A percentile compares a stretch with the other conserved stretches of the same genome.
phyloP scores from a whole-genome alignment of 2,329 filamentous ascomycete species.

The Cadophora gregata region DNA sequence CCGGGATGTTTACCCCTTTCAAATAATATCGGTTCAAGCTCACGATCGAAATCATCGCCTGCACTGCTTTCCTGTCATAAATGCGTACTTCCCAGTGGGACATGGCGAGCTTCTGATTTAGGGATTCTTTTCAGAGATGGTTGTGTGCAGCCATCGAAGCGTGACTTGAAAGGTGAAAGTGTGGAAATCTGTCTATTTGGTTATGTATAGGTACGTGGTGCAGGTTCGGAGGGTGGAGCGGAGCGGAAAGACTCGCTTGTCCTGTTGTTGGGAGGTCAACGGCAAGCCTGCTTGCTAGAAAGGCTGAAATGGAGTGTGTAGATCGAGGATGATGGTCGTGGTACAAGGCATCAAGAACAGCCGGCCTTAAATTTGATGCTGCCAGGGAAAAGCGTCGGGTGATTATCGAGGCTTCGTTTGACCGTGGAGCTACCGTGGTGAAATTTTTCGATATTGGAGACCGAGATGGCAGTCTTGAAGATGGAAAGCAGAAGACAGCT shows the following conservation, averaged over 20 bases:
- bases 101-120: background rate
- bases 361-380: too few species aligned
- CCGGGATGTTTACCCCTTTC: background rate
- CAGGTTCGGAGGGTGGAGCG: background rate
- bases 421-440: too few species aligned
- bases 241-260: background rate
- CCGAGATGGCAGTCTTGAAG: too few species aligned
- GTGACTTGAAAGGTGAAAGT: background rate
- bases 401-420: too few species aligned
- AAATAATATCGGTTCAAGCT: background rate
- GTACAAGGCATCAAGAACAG: too few species aligned
- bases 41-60: constrained; percentile 3
- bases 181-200: background rate
- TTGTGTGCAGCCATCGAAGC: background rate
- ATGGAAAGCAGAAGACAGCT: too few species aligned
- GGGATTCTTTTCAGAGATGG: background rate
- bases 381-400: too few species aligned
- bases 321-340: too few species aligned
- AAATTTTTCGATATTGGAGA: too few species aligned
- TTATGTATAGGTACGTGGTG: background rate
- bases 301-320: too few species aligned
- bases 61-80: constrained; percentile 9
- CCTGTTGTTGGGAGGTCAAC: background rate
- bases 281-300: too few species aligned
- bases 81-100: background rate